Base-by-base conservation (phyloP, 495 filamentous ascomycete species). In the Sporormia fimetaria region DNA sequence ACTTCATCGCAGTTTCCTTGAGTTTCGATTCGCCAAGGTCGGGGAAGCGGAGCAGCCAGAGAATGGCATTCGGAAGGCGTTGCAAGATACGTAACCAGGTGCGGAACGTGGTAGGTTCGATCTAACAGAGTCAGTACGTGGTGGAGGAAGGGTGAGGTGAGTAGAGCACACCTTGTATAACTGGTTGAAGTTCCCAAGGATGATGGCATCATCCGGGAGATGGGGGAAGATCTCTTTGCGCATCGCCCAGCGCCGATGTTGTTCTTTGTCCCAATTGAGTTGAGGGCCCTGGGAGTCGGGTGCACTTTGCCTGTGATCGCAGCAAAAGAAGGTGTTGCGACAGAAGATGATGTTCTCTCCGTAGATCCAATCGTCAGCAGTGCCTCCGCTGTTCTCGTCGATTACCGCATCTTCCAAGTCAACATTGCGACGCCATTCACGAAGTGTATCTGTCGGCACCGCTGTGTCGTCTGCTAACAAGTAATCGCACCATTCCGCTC, bases 401-500 rank as follows among this genome's bases (percentile, higher is more conserved):
- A 69, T 61, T 12, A 80, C 62, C 20, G 78, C 72, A 52, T 88
- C 84, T 44, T 74, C 70, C 8, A 96, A 62, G 44, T 72, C 73
- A 6, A 84, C 59, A 51, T 86, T 94, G 22, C 73, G 71, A 33
- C 83, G 70, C 49, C 75, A 77, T 1, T 84, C 84, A 16, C 86
- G 75, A 37, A 96, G 63, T 5, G 87, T 95, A 4, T 77, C 75
- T 4, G 67, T 69, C 0, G 90, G 92, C 37, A 99, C 80, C 0
- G 90, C 87, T 6, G 83, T 83, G 30, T 79, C 66, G 54, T 99
- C 90, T 3, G 90, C 87, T 21, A 96, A 72, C 21, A 99, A 75
- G 54, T 99, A 99, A 54, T 99, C 90, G 57, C 90, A 99, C 90
- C 90, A 99, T 55, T 96, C 90, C 20, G 90, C 90, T 8, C 92